Base-by-base conservation (phyloP, 164 flowering plant species). In the Echeveria elegans region DNA sequence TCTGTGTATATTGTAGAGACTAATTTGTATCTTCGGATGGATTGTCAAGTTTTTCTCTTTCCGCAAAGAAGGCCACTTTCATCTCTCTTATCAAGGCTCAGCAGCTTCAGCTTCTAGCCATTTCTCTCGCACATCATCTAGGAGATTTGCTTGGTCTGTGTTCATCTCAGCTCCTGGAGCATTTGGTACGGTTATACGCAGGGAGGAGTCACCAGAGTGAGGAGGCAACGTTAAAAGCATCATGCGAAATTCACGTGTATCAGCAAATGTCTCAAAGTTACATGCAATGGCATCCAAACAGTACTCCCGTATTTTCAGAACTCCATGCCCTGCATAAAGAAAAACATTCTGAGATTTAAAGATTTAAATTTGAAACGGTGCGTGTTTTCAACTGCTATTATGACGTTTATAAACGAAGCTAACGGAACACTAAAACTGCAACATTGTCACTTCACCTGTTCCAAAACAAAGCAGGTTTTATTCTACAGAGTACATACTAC, bases 31-130 rank as follows among this genome's bases (percentile, higher is more conserved):
- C n/a, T n/a, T n/a, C n/a, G n/a, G n/a, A n/a, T n/a, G n/a, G n/a
- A n/a, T n/a, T n/a, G n/a, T n/a, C n/a, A n/a, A 12, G 32, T 56
- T 75, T 78, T 70, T 92, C 99, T 66, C 72, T 76, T 68, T 92
- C 77, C 99, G 70, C 92, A 95, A 30, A 81, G 76, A 26, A 85
- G 65, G 18, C 97, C 99, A 76, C 99, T 92, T 72, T 92, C 97
- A 74, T 95, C 97, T 79, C 99, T 86, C 83, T 87, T 70, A 76
- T 95, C 99, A 29, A 95, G n/a, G 97, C 80, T 92, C 97, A 34
- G 88, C 96, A 70, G 88, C 99, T 80, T 92, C 99, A 63, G 90
- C 88, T 78, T 92, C 97, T 28, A 95, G 94, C 99, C 99, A 95
- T 72, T 91, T 95, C 65, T 95, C 99, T 52, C 99, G 79, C 72